Evolutionary conservation across 2,329 filamentous ascomycete genomes (phyloP), one percentile per base, ranked within the genome.

Genomic region (Hymenoscyphus scutula): DNA sequence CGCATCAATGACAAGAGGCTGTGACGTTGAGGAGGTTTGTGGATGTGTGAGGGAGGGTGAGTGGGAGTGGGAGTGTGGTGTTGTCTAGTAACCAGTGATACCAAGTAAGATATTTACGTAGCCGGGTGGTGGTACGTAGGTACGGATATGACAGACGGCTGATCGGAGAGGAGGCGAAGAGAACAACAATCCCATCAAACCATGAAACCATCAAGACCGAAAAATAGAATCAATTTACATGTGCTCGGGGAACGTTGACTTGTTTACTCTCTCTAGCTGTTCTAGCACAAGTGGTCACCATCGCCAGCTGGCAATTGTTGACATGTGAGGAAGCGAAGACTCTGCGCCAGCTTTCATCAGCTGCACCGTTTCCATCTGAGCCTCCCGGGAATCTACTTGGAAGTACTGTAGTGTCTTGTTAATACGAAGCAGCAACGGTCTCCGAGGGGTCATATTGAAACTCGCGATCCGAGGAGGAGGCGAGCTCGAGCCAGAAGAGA

Each of bases 251-350:
- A 48, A 48, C 41, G 41, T 48, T 48, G 11, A 48, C 41, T 48
- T 48, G 10, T 25, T 48, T 48, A 17, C 17, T 7, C n/a, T 23
- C 8, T 48, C n/a, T 25, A 8, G 7, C n/a, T 48, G 6, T 19
- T 48, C 41, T 48, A 6, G 13, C 23, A 48, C 17, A 1, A n/a
- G n/a, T 48, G 5, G 19, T 48, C n/a, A 19, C 32, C 38, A 41
- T 48, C 41, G 41, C 41, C 41, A 48, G 41, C 41, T 23, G 41
- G 41, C 41, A 48, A n/a, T 41, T 48, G 41, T 23, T 48, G 41
- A 48, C 41, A 48, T 48, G 41, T 48, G 41, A 48, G 41, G 41
- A 23, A 48, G n/a, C 8, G 41, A 48, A 10, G 41, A 48, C 41
- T 45, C 38, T 48, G 41, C 41, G n/a, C n/a, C 38, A 45, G 32